These are phyloP conservation scores for Oidiodendron maius DNA, from an alignment of 495 filamentous ascomycete genomes.

Conservation along the genomic window DNA sequence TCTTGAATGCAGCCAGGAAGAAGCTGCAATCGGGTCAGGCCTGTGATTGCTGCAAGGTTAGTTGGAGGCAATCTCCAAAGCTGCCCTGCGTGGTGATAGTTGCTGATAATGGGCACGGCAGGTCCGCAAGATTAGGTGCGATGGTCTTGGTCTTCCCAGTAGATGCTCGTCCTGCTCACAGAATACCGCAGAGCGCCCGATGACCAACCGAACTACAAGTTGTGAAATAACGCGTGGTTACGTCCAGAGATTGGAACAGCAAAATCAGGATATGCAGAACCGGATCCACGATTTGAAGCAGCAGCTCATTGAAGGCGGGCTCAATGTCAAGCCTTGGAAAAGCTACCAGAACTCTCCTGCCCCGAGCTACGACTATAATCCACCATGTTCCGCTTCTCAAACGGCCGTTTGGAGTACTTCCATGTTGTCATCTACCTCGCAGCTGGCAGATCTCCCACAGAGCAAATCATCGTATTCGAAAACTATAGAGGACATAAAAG, in stretches of 20 bases:
- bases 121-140: slow-evolving; percentile 83
- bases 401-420: slow-evolving; percentile 5
- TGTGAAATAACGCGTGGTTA: slow-evolving; percentile 73
- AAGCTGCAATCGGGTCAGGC: slow-evolving; percentile 67
- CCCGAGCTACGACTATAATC: slow-evolving; percentile 10
- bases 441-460: slow-evolving; percentile 8
- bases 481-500: slow-evolving; percentile 3
- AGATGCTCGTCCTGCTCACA: slow-evolving; percentile 73
- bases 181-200: slow-evolving; percentile 65
- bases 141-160: slow-evolving; percentile 57
- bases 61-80: slow-evolving; percentile 13
- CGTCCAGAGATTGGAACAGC: slow-evolving; percentile 54
- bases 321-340: slow-evolving; percentile 22
- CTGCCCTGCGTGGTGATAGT: too few species aligned
- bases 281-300: slow-evolving; percentile 46
- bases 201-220: slow-evolving; percentile 81
- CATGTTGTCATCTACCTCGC: slow-evolving; percentile 9
- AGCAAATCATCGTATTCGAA: background rate
- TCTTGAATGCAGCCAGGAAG: slow-evolving; percentile 61
- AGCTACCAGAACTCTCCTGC: slow-evolving; percentile 12
- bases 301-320: slow-evolving; percentile 25
- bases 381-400: background rate
- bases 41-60: slow-evolving; percentile 86
- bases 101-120: slow-evolving; percentile 30
- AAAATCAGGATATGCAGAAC: slow-evolving; percentile 47